Evolutionary conservation across 2,329 filamentous ascomycete genomes (phyloP), one percentile per base, ranked within the genome.

Genomic region (Nemania diffusa): DNA sequence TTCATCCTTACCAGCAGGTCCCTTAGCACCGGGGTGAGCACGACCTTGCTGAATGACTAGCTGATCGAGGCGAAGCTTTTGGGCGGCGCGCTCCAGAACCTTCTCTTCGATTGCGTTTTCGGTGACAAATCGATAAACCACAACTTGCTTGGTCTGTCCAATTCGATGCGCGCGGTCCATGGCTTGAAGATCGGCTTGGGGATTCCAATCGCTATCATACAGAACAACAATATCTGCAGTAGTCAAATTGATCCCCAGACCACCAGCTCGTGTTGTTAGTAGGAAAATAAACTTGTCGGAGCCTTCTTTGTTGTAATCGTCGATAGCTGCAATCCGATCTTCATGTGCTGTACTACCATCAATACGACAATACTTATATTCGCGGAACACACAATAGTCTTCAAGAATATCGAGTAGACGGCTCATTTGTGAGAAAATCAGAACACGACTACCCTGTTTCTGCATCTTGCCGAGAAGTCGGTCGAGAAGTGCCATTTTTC

Each of bases 371-470:
- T 99, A 99, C 70, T 97, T 92, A 82, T 92, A 97, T 34, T 93
- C 91, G 65, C 94, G 88, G 85, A 99, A 97, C 51, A 98, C 94
- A 71, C 95, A 98, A 80, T 99, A 99, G 79, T 99, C 96, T 78
- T 99, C 96, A 17, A 99, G 86, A 60, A 99, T 99, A 77, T 99
- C 96, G 48, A 99, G 84, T 44, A 97, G 86, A 87, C 96, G 93
- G 76, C 94, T 97, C 96, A 99, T 99, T 77, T 99, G 96, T 0
- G 96, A 99, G 83, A 99, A 99, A 74, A 99, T 98, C 63, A 99
- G 87, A n/a, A 99, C 94, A 71, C 96, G 89, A 77, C 94, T 98
- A 48, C 94, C 96, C 77, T 97, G 91, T 53, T 87, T 88, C 79
- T 94, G 87, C 83, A 99, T 88, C 53, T 94, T 89, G 75, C 87